These are phyloP conservation scores for Tarenaya hassleriana DNA, from an alignment of 345 rosid genomes.

Conservation along the genomic window DNA sequence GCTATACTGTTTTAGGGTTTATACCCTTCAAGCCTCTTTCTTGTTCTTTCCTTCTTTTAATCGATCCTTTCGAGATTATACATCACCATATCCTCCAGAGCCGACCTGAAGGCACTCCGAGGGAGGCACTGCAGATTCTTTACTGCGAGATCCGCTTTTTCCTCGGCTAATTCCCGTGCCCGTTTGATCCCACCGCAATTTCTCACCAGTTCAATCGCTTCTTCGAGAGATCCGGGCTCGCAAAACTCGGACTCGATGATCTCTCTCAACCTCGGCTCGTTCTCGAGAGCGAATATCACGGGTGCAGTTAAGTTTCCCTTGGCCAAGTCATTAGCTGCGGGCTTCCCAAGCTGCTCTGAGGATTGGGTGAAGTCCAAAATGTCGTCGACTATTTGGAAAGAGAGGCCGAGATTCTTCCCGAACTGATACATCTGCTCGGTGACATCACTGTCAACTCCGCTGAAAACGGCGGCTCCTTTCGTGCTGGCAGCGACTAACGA, in stretches of 20 bases:
- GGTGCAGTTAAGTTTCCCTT: slow-evolving; percentile 94
- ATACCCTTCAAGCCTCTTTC: no score
- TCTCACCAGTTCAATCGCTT: slow-evolving; percentile 64
- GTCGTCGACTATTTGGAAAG: slow-evolving; percentile 90
- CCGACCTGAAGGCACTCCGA: slow-evolving; percentile 42
- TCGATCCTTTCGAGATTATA: slow-evolving; percentile 88
- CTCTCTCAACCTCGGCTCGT: slow-evolving; percentile 70
- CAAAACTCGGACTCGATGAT: slow-evolving; percentile 87
- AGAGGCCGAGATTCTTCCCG: slow-evolving; percentile 87
- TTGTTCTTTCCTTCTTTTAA: slow-evolving; percentile 21
- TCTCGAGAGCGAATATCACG: slow-evolving; percentile 70
- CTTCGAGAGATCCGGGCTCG: slow-evolving; percentile 71
- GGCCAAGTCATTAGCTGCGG: slow-evolving; percentile 74
- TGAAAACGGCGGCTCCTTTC: slow-evolving; percentile 86
- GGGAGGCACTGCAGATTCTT: slow-evolving; percentile 68
- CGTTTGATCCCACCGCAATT: slow-evolving; percentile 62
- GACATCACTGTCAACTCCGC: slow-evolving; percentile 47
- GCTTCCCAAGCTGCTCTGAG: slow-evolving; percentile 89
- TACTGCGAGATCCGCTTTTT: slow-evolving; percentile 76
- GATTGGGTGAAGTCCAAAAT: slow-evolving; percentile 91
- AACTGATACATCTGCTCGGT: slow-evolving; percentile 65
- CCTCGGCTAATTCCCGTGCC: slow-evolving; percentile 68
- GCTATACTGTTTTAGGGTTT: no score
- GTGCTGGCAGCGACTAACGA: slow-evolving; percentile 92
- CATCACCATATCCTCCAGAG: slow-evolving; percentile 77